A percentile compares a stretch with the other conserved stretches of the same genome.
phyloP scores from a whole-genome alignment of 768 basidiomycete species.

The Hygrophorus russula region DNA sequence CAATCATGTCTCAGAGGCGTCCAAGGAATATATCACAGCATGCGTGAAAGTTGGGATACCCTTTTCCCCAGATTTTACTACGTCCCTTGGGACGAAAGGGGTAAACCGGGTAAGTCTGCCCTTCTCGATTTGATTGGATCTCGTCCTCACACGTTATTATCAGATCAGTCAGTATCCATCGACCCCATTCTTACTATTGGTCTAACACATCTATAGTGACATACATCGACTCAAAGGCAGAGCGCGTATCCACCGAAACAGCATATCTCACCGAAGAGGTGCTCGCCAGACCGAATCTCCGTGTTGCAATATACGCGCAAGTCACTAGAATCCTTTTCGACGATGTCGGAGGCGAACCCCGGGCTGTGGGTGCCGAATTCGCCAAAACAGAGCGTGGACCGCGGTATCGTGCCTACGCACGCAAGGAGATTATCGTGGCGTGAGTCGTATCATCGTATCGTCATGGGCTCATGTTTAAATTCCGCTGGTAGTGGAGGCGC shows the following conservation, averaged over 20 bases:
- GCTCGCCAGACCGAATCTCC: constrained; percentile 53
- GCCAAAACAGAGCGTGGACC: constrained; percentile 23
- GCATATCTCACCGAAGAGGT: constrained; percentile 61
- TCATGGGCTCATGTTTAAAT: not conserved
- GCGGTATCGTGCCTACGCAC: constrained; percentile 34
- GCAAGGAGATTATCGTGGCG: constrained; percentile 53
- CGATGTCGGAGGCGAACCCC: constrained; percentile 21
- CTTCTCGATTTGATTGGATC: not conserved
- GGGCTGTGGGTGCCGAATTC: constrained; percentile 56
- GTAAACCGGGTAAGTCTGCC: constrained; percentile 39
- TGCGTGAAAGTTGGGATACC: constrained; percentile 45
- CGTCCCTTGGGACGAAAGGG: constrained; percentile 45
- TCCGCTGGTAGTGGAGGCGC: constrained; percentile 38
- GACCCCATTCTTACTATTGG: constrained; percentile 2
- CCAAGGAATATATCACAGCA: constrained; percentile 44
- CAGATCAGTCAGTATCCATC: constrained; percentile 33
- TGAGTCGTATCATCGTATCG: constrained; percentile 20
- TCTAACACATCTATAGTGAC: constrained; percentile 38
- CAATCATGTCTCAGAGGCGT: constrained; percentile 31
- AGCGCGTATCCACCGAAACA: constrained; percentile 51
- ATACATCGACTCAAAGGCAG: constrained; percentile 40
- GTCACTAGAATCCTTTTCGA: constrained; percentile 53
- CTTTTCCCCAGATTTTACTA: constrained; percentile 49
- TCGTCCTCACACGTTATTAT: not conserved
- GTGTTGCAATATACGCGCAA: constrained; percentile 41